Evolutionary conservation across 1,139 yeast species (phyloP).

Genomic region (Saccharomyces hybrid): DNA sequence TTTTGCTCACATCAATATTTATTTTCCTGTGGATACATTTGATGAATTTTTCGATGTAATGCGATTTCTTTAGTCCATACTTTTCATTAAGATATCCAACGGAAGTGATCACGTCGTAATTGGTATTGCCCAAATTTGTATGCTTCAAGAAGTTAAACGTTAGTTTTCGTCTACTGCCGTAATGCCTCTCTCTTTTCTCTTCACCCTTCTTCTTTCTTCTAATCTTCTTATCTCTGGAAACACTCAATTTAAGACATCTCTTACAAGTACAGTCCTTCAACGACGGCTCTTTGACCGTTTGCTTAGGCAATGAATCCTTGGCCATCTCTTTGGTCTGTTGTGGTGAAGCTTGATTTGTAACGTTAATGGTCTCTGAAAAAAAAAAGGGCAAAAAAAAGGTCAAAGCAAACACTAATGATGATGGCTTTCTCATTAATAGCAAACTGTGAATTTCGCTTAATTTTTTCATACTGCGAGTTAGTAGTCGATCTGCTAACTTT

Average conservation of each 20-base stretch:
- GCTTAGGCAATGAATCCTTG: background rate
- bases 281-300: background rate
- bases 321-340: background rate
- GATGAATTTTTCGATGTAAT: conserved; percentile 27
- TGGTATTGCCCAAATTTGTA: conserved; percentile 24
- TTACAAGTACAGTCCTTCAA: background rate
- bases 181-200: background rate
- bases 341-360: background rate
- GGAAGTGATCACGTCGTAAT: conserved; percentile 28
- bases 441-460: background rate
- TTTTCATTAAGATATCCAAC: conserved; percentile 27
- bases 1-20: conserved; percentile 25
- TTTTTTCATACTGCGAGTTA: background rate
- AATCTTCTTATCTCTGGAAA: background rate
- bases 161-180: conserved; percentile 1
- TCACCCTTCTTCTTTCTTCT: conserved; percentile 2
- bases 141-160: conserved; percentile 2
- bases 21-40: conserved; percentile 30
- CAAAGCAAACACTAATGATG: background rate
- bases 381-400: background rate
- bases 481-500: background rate
- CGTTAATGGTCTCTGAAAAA: background rate
- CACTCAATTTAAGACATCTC: conserved; percentile 7
- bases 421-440: background rate
- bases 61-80: conserved; percentile 28